phyloP scores from a whole-genome alignment of 176 grass and related monocot genomes.

The Carex littledalei region DNA sequence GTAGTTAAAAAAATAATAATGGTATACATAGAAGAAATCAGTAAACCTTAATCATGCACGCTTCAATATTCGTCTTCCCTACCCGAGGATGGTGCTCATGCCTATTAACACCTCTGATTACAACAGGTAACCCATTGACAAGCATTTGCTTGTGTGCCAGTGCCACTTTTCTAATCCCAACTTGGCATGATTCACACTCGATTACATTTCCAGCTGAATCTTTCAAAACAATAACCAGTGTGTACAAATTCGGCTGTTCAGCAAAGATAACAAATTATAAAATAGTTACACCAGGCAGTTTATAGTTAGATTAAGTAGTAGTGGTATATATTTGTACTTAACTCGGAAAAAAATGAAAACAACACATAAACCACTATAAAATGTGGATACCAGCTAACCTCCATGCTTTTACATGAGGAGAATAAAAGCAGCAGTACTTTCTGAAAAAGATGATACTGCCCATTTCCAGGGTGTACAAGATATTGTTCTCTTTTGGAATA shows the following conservation, averaged over 20 bases:
- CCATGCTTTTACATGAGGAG: not conserved
- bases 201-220: conserved; percentile 79
- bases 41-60: conserved; percentile 93
- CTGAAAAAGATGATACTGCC: not conserved
- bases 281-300: not conserved
- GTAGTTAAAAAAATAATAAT: not conserved
- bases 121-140: conserved; percentile 79
- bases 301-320: not conserved
- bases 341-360: not conserved
- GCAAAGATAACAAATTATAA: conserved; percentile 19
- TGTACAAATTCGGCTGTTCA: conserved; percentile 96
- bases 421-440: not conserved
- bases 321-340: not conserved
- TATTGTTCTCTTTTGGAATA: not conserved
- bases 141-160: conserved; percentile 83
- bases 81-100: conserved; percentile 92
- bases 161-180: conserved; percentile 78
- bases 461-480: not conserved
- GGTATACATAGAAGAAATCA: not conserved
- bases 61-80: conserved; percentile 93
- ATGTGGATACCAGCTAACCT: not conserved
- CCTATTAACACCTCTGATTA: conserved; percentile 90
- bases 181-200: conserved; percentile 93
- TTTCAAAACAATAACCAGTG: conserved; percentile 89
- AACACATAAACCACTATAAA: not conserved